These are phyloP conservation scores for Lyophyllum decastes DNA, from an alignment of 768 basidiomycete species.

Conservation along the genomic window DNA sequence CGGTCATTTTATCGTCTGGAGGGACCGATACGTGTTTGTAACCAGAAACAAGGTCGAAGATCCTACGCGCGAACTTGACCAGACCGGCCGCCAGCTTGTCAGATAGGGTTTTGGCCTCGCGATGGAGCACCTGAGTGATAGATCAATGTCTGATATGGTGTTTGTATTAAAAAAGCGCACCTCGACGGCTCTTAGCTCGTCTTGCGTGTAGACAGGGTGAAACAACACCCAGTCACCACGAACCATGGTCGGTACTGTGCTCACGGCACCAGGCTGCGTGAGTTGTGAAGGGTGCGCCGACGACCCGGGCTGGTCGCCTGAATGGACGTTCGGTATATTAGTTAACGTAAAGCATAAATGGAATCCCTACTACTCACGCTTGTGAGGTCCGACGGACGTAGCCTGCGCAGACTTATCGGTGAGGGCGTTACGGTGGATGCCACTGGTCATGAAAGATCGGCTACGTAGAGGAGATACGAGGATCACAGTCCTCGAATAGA, in stretches of 20 bases:
- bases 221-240: conserved; percentile 90
- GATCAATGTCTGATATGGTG: not conserved
- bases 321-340: not conserved
- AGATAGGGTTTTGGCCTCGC: conserved; percentile 58
- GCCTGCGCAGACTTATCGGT: conserved; percentile 20
- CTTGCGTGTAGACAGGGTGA: conserved; percentile 85
- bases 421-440: conserved; percentile 12
- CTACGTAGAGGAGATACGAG: conserved; percentile 10
- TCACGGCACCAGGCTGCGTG: conserved; percentile 46
- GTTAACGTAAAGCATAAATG: not conserved
- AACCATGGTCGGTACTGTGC: conserved; percentile 55
- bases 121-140: conserved; percentile 62
- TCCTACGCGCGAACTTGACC: conserved; percentile 58
- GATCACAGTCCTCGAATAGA: conserved; percentile 7
- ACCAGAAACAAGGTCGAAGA: conserved; percentile 83
- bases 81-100: conserved; percentile 75
- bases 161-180: conserved; percentile 34
- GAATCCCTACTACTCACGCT: conserved; percentile 13
- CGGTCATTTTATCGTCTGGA: conserved; percentile 58
- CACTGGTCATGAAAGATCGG: conserved; percentile 18
- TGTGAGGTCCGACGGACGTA: conserved; percentile 19
- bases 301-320: conserved; percentile 17
- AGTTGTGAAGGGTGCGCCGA: conserved; percentile 25
- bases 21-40: conserved; percentile 80
- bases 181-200: conserved; percentile 73